phyloP scores from a whole-genome alignment of 495 filamentous ascomycete genomes.

The Gamarada debralockiae region DNA sequence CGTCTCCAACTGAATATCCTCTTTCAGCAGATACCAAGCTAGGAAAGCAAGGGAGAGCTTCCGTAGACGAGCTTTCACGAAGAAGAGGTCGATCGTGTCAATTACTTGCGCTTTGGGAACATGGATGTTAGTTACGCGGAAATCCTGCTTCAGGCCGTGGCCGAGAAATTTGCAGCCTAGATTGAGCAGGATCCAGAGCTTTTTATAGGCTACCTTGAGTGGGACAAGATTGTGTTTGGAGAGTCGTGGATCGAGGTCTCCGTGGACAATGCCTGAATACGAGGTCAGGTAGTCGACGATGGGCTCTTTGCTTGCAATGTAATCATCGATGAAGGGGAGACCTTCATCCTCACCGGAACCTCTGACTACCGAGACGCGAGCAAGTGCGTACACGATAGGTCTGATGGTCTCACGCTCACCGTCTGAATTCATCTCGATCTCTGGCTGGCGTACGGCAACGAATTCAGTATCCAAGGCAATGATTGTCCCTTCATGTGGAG shows the following conservation, averaged over 20 bases:
- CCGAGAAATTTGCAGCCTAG: conserved; percentile 91
- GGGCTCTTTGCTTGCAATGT: conserved; percentile 82
- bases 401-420: conserved; percentile 82
- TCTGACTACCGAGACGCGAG: conserved; percentile 82
- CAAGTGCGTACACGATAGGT: conserved; percentile 78
- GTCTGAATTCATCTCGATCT: conserved; percentile 90
- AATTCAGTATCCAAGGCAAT: conserved; percentile 96
- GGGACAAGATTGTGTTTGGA: conserved; percentile 76
- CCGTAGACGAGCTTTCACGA: conserved; percentile 61
- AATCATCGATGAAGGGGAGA: conserved; percentile 92
- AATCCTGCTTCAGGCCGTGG: conserved; percentile 88
- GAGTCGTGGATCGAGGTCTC: conserved; percentile 71
- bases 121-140: conserved; percentile 96
- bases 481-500: conserved; percentile 63
- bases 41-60: conserved; percentile 85
- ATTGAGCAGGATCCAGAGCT: conserved; percentile 94
- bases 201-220: conserved; percentile 92
- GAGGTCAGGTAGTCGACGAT: conserved; percentile 95
- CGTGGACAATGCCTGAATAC: conserved; percentile 83
- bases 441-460: conserved; percentile 81
- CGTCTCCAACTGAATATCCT: conserved; percentile 83
- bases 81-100: conserved; percentile 88
- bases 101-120: conserved; percentile 88
- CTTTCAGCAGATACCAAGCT: conserved; percentile 80
- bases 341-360: conserved; percentile 73